Evolutionary conservation across 2,329 filamentous ascomycete species (phyloP), one percentile per base, ranked within the genome.

Genomic region (Verticillium tricorpus): DNA sequence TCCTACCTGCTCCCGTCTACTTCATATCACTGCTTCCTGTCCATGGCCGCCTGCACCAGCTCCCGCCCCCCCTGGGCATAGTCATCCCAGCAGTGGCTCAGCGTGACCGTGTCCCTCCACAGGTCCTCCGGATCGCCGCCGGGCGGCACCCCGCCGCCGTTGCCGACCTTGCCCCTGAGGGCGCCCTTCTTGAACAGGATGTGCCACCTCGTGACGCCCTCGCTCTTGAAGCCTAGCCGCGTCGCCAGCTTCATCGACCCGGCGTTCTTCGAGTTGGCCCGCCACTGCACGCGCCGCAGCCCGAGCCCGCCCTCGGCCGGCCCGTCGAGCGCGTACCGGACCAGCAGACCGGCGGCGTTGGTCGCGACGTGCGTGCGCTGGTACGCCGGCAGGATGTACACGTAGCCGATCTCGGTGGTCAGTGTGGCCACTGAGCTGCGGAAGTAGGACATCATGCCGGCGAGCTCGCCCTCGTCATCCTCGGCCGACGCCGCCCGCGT

Each of bases 291-390:
- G 25, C 74, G 66, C 25, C 66, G 63, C 19, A 76, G 61, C 54
- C 68, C 69, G 35, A 70, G 39, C 0, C 69, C 67, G 7, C 68
- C 68, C 9, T 66, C 56, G 9, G 55, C 67, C 1, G 57, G 31
- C 3, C 37, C 28, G 11, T 25, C 54, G 19, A 70, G 63, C 6
- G 70, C 70, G 61, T 72, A 68, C 50, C 70, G 69, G 57, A 76
- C 59, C 61, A 76, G 58, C 28, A 77, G 65, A 5, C 73, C 73
- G 15, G 72, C 68, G 19, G 74, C 68, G 60, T 75, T 70, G 8
- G 69, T 72, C 28, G 70, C 69, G 37, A 77, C 73, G 60, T 76
- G 72, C 6, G 73, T 75, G 34, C 69, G 67, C 55, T 76, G 73
- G 60, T 70, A 76, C 3, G 61, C 37, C 1, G 74, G 74, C 15